Evolutionary conservation across 2,329 filamentous ascomycete genomes (phyloP), one percentile per base, ranked within the genome.

Genomic region (Raffaelea deltoideospora): DNA sequence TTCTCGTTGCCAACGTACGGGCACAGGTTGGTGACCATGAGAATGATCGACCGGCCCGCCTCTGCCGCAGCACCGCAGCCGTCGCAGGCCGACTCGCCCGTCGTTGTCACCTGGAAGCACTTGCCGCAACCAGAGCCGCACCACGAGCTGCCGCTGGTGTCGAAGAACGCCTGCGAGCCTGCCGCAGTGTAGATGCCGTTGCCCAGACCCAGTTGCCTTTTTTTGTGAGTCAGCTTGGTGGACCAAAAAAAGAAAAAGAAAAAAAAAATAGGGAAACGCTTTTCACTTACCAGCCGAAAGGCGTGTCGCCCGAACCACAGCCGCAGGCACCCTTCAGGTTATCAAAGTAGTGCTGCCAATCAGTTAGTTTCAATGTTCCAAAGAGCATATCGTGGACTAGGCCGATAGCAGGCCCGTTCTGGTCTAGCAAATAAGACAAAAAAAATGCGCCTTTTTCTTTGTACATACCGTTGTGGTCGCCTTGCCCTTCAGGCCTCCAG

Each of bases 1-100:
- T 49, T 41, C 33, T 47, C 46, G 32, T 57, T 58, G 13, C 55
- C 52, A 29, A 45, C 47, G 39, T 54, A 46, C 1, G 55, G 55
- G 38, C 55, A 58, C 7, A 57, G 45, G 37, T 58, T 57, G 17
- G 52, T 55, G 9, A 56, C 48, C 50, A 52, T 52, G 31, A 53
- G 49, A 23, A 45, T 48, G 34, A 53, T 52, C 37, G 41, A 46
- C 32, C 45, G 30, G 11, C 51, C 50, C 7, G 37, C 13, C 13
- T 22, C 43, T 15, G 45, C 48, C 21, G 48, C 48, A 2, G 40
- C 37, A 15, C 50, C 49, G 33, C 47, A 48, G 11, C 35, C 32
- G 28, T 31, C 38, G 42, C 47, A 49, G 5, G 49, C 44, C 22
- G 46, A 28, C 5, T 33, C 28, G 17, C 50, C 49, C 1, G 50